Conservation (phyloP, 441 rosid genomes). For the Bocquillonia castaneifolia region DNA sequence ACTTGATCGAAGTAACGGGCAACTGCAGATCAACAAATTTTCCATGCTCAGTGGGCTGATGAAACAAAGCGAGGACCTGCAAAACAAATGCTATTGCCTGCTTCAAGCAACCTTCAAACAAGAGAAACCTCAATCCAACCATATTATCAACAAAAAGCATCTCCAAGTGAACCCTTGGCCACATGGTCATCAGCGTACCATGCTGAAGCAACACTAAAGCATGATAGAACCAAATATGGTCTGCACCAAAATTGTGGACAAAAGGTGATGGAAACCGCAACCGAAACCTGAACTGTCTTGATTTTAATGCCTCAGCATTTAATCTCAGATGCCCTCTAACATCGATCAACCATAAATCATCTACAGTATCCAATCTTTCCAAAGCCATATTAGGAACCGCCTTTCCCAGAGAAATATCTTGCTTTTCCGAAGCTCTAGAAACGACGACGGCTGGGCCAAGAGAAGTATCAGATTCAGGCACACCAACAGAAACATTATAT, state of each 20-base stretch:
- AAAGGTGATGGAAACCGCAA: slow-evolving; percentile 37
- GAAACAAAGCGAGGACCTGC: slow-evolving; percentile 46
- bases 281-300: slow-evolving; percentile 36
- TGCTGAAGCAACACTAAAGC: slow-evolving; percentile 40
- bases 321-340: slow-evolving; percentile 32
- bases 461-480: slow-evolving; percentile 27
- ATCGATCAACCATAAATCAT: slow-evolving; percentile 30
- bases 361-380: slow-evolving; percentile 1
- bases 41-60: slow-evolving; percentile 40
- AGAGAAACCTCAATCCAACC: slow-evolving; percentile 60
- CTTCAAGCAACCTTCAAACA: slow-evolving; percentile 76
- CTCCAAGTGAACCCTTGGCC: slow-evolving; percentile 85
- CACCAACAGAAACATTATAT: slow-evolving; percentile 19
- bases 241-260: slow-evolving; percentile 31
- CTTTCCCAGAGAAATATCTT: slow-evolving; percentile 27
- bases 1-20: slow-evolving; percentile 70
- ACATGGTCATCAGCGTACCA: slow-evolving; percentile 47
- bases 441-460: slow-evolving; percentile 22
- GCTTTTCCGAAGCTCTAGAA: slow-evolving; percentile 28
- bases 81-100: slow-evolving; percentile 56
- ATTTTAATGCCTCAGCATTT: slow-evolving; percentile 30
- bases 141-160: slow-evolving; percentile 73
- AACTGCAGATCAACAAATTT: slow-evolving; percentile 44
- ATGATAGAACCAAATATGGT: slow-evolving; percentile 41
- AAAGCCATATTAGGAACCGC: slow-evolving; percentile 33